Conservation (phyloP, 768 basidiomycete species). For the Tulasnella sp. region DNA sequence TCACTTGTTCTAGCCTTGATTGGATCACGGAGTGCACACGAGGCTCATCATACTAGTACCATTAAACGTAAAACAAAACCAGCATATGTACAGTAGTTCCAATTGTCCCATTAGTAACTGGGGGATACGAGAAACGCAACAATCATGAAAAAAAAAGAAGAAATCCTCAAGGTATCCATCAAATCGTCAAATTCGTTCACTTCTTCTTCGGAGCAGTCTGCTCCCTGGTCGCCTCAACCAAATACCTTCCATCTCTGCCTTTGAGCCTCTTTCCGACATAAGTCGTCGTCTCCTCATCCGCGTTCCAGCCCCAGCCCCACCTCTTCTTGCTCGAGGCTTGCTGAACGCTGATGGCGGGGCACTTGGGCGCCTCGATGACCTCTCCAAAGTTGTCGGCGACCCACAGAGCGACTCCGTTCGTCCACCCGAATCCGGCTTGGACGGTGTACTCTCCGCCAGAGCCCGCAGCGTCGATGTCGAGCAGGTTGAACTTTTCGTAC, state of each 20-base stretch:
- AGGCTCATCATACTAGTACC: no score
- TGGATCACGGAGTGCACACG: no score
- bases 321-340: background rate
- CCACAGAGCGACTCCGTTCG: slow-evolving; percentile 77
- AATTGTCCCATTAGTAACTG: no score
- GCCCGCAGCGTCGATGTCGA: slow-evolving; percentile 75
- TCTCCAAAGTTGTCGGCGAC: slow-evolving; percentile 62
- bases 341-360: slow-evolving; percentile 43
- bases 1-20: no score
- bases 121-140: no score
- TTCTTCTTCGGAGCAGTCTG: background rate
- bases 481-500: slow-evolving; percentile 82
- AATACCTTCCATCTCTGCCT: background rate
- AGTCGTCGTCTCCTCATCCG: background rate
- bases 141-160: no score
- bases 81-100: no score
- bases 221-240: slow-evolving; percentile 1
- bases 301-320: background rate
- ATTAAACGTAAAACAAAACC: no score
- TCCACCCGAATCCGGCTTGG: slow-evolving; percentile 87
- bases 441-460: slow-evolving; percentile 85
- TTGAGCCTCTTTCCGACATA: background rate
- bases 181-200: background rate
- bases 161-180: no score
- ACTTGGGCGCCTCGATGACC: slow-evolving; percentile 56